Evolutionary conservation across 108 stramenopile species (phyloP), one percentile per base, ranked within the genome.

Genomic region (Fistulifera solaris): DNA sequence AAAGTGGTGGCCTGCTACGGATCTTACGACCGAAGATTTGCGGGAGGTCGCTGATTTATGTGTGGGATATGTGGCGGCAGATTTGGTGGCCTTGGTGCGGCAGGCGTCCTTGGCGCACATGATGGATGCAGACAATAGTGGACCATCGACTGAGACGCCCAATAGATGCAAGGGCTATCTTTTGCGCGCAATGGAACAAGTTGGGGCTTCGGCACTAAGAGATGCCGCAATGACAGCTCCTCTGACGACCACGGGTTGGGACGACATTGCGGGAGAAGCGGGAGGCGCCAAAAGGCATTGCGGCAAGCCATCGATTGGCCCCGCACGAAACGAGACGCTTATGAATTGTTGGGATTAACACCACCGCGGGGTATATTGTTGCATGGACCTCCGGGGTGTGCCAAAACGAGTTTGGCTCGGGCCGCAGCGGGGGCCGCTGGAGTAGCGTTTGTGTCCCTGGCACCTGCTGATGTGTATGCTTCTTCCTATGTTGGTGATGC

Each of bases 341-440:
- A 80, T 56, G 50, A 56, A 23, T 45, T 57, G 12, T 47, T 92
- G 27, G 81, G 83, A 14, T 67, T 92, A 15, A 26, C 56, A 10
- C 74, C 85, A 18, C 83, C 83, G 21, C 64, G 85, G 12, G 85
- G 76, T 7, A 93, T 97, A 5, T 76, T 99, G 14, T 76, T 99
- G 28, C 87, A 97, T 65, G 99, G 99, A 0, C 99, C 99, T 10
- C 98, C 98, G 0, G 98, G 97, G 1, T 94, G 94, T 76, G 94
- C 90, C 7, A 98, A 99, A 70, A 99, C 98, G 1, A 76, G 93
- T 11, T 67, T 98, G 24, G 98, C 98, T 13, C 75, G 95, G 47
- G 98, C 98, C 12, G 90, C 95, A 25, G 96, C 97, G 1, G 93
- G 90, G 19, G 74, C 94, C 27, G 71, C 85, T 31, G 85, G 92